Evolutionary conservation across 345 rosid species (phyloP).

Genomic region (Populus pruinosa): DNA sequence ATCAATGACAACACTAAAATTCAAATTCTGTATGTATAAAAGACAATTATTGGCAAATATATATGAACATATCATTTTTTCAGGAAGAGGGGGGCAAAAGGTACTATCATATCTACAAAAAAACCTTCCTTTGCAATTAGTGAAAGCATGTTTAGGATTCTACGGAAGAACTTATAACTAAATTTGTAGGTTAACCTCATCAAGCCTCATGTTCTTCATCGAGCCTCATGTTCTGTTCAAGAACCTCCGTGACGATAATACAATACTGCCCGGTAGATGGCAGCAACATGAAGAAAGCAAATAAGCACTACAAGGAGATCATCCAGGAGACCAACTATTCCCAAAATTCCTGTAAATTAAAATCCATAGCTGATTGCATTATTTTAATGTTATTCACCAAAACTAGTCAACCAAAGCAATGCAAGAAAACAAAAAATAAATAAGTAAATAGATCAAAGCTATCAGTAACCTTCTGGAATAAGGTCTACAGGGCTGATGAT

Average conservation of each 20-base stretch:
- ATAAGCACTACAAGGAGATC: constrained; percentile 62
- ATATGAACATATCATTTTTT: not conserved
- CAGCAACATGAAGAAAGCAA: constrained; percentile 80
- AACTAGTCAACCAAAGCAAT: not conserved
- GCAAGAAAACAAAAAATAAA: not conserved
- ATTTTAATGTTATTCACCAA: not conserved
- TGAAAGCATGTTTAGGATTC: not conserved
- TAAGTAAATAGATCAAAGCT: not conserved
- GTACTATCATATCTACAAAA: not conserved
- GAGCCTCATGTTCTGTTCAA: not conserved
- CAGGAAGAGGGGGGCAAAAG: not conserved
- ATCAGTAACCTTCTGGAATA: constrained; percentile 79
- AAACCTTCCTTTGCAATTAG: not conserved
- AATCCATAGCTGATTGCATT: not conserved
- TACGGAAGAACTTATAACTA: too few species aligned
- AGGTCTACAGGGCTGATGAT: constrained; percentile 82
- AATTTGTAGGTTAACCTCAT: not conserved
- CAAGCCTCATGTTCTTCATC: not conserved
- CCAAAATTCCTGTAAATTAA: constrained; percentile 49
- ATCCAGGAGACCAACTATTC: constrained; percentile 75
- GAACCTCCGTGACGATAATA: constrained; percentile 69
- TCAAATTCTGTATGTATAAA: not conserved
- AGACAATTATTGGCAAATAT: not conserved
- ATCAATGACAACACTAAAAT: not conserved
- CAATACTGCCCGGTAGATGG: constrained; percentile 80